Base-by-base conservation (phyloP, 345 rosid species). In the Turnera subulata region DNA sequence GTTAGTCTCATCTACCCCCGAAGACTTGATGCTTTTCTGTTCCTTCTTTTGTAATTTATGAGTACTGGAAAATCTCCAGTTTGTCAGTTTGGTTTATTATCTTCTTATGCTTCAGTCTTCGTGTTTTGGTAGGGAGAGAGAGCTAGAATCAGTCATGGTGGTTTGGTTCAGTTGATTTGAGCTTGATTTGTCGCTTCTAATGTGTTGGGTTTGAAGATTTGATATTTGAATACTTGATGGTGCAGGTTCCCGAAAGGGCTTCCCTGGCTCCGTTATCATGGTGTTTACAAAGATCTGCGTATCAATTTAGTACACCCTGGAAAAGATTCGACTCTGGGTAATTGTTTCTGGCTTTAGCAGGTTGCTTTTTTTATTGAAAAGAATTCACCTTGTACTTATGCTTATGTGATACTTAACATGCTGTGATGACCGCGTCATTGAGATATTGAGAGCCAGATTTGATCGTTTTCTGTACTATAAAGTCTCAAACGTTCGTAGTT, bases 191-290 rank as follows among this genome's bases (percentile, higher is more conserved):
- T 57, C 17, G 53, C 15, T 23, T 17, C 45, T 23, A 2, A 4
- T 51, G 6, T 12, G 56, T 33, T 57, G 61, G 43, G 17, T 22
- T 26, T 14, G 12, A n/a, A 32, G 21, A 50, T 13, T 68, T 59
- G 56, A 59, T 45, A 21, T 21, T 38, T 48, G 29, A 38, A 16
- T 48, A 59, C 29, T 19, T 14, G 12, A 49, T 26, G 20, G 37
- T 68, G 66, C 79, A 91, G 98, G 78, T 91, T 86, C 63, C 96
- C 95, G 10, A 50, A 81, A 71, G 96, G 86, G 20, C 88, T 84
- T 53, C 78, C 96, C 40, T 91, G 98, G 98, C 54, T 88, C 60
- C 69, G 86, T 56, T 92, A 88, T 65, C 74, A 72, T 59, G 95
- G 96, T 63, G 46, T 49, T 53, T 86, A 82, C 78, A 88, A 78